phyloP scores from a whole-genome alignment of 2,329 filamentous ascomycete species.

The Scortechinia acanthostroma region DNA sequence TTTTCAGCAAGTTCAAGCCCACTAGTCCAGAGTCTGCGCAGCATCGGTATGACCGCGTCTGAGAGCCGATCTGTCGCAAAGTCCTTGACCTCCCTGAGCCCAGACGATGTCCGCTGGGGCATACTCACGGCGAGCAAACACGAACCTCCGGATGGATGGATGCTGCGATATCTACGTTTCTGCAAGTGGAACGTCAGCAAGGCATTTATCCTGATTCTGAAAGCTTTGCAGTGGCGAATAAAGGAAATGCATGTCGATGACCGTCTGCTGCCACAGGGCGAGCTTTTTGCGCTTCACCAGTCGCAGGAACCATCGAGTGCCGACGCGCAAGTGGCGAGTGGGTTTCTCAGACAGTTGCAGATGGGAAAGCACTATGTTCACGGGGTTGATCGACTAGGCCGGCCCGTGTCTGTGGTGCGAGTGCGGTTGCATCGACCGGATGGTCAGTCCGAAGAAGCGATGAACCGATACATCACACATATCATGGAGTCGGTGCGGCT shows the following conservation, averaged over 20 bases:
- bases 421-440: slow-evolving; percentile 75
- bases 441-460: slow-evolving; percentile 72
- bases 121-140: slow-evolving; percentile 95
- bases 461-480: slow-evolving; percentile 88
- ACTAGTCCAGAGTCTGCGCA: slow-evolving; percentile 9
- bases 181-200: slow-evolving; percentile 93
- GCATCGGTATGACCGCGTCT: slow-evolving; percentile 10
- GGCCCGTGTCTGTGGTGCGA: slow-evolving; percentile 80
- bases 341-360: slow-evolving; percentile 76
- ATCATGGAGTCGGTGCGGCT: slow-evolving; percentile 90
- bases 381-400: slow-evolving; percentile 73
- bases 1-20: slow-evolving; percentile 2
- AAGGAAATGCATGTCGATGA: slow-evolving; percentile 81
- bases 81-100: slow-evolving; percentile 62
- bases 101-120: slow-evolving; percentile 71
- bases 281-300: slow-evolving; percentile 60
- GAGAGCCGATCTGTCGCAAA: slow-evolving; percentile 19
- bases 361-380: slow-evolving; percentile 92
- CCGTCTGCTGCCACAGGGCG: slow-evolving; percentile 74
- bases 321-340: slow-evolving; percentile 58
- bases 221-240: slow-evolving; percentile 85
- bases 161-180: slow-evolving; percentile 78
- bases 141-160: slow-evolving; percentile 81
- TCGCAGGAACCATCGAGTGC: too few species aligned
- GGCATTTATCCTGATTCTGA: slow-evolving; percentile 87